These are phyloP conservation scores for Flagelloscypha sp. DNA, from an alignment of 768 basidiomycete genomes.

Conservation along the genomic window DNA sequence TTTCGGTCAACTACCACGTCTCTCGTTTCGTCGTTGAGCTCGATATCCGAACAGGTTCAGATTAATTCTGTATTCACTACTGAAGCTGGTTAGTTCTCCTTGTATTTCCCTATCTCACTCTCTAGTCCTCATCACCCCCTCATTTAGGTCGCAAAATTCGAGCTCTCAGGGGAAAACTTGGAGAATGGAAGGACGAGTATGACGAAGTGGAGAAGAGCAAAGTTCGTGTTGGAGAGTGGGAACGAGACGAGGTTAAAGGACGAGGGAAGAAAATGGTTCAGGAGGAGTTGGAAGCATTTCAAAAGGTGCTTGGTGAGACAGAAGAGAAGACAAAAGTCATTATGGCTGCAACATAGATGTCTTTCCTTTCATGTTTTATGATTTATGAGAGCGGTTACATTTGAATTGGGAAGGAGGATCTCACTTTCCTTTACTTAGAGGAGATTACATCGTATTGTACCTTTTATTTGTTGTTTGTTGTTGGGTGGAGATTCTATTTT, in stretches of 20 bases:
- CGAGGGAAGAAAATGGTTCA: constrained; percentile 70
- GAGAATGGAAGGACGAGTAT: constrained; percentile 74
- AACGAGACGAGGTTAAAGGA: constrained; percentile 47
- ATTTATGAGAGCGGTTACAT: too few species aligned
- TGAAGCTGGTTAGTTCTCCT: too few species aligned
- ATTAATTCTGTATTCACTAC: constrained; percentile 80
- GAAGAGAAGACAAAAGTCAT: constrained; percentile 72
- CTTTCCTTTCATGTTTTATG: too few species aligned
- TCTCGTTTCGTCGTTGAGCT: constrained; percentile 64
- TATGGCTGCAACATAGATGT: constrained; percentile 53
- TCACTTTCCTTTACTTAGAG: too few species aligned
- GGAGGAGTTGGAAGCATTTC: constrained; percentile 72
- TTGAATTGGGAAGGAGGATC: too few species aligned
- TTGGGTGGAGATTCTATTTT: too few species aligned
- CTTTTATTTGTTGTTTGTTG: too few species aligned
- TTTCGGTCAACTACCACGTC: constrained; percentile 69
- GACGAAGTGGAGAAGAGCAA: constrained; percentile 81
- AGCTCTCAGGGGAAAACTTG: constrained; percentile 75
- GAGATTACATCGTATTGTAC: too few species aligned
- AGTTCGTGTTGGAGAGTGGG: constrained; percentile 72
- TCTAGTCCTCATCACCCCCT: too few species aligned
- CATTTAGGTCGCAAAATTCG: constrained; percentile 82
- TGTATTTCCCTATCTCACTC: too few species aligned
- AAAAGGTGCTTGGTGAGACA: constrained; percentile 63
- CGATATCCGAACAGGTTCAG: constrained; percentile 82